Evolutionary conservation across 1,284 basidiomycete species (phyloP).

Genomic region (Pholiota adiposa): DNA sequence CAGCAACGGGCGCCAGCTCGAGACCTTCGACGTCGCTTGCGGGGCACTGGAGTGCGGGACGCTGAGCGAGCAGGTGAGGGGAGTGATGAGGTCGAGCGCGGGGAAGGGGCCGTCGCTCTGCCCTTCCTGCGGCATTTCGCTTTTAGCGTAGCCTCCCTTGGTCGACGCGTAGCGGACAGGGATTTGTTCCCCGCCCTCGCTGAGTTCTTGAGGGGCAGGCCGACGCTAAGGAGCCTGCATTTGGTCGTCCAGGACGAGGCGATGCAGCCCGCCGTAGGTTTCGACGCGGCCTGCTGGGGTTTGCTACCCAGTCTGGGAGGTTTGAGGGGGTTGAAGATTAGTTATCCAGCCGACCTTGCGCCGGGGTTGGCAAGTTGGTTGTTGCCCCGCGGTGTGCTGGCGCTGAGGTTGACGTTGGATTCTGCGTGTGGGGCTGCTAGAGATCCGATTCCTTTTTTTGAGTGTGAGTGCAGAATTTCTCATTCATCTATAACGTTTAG

Average conservation of each 20-base stretch:
- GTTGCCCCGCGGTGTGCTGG: conserved; percentile 59
- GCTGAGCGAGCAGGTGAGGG: conserved; percentile 56
- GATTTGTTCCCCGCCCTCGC: conserved; percentile 70
- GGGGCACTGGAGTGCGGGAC: conserved; percentile 47
- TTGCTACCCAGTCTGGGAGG: conserved; percentile 61
- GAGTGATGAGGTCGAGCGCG: conserved; percentile 24
- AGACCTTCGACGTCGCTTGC: conserved; percentile 55
- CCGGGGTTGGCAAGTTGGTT: conserved; percentile 70
- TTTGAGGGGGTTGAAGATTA: conserved; percentile 57
- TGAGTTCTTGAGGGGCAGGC: conserved; percentile 67
- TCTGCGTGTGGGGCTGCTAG: conserved; percentile 39
- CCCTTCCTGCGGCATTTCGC: conserved; percentile 69
- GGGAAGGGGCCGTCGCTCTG: too few species aligned
- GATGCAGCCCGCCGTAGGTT: conserved; percentile 56
- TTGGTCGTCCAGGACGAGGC: conserved; percentile 52
- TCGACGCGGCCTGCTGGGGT: conserved; percentile 71
- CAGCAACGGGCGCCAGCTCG: conserved; percentile 61
- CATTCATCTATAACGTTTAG: too few species aligned
- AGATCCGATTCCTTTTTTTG: conserved; percentile 42
- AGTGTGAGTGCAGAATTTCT: conserved; percentile 29
- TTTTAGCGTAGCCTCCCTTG: conserved; percentile 50
- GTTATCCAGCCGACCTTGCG: conserved; percentile 65
- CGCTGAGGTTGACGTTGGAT: conserved; percentile 56
- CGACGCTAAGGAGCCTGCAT: conserved; percentile 53
- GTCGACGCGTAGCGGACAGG: conserved; percentile 52